These are phyloP conservation scores for Aspergillus haitiensis DNA, from an alignment of 495 filamentous ascomycete genomes.

Conservation along the genomic window DNA sequence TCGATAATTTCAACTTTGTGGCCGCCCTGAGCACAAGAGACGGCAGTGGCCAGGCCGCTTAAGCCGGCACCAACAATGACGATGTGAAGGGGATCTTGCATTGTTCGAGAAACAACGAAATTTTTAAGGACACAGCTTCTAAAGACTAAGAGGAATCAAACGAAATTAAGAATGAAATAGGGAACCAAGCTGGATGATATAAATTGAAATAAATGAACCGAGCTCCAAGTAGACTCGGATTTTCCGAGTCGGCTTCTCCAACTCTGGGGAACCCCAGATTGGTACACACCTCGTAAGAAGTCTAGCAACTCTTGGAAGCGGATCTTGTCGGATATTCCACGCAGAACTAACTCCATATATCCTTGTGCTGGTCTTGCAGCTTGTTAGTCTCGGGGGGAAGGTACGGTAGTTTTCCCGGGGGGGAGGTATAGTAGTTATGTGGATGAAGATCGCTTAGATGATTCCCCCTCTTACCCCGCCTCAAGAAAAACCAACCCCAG, in stretches of 20 bases:
- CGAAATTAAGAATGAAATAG: not conserved
- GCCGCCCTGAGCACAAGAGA: conserved; percentile 57
- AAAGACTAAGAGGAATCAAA: not conserved
- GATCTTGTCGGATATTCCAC: no score
- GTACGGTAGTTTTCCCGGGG: no score
- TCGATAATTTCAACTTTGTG: conserved; percentile 65
- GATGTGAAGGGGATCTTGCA: conserved; percentile 27
- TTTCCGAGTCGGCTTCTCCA: not conserved
- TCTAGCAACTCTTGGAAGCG: no score
- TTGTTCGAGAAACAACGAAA: not conserved
- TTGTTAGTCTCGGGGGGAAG: no score
- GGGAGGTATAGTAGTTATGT: no score
- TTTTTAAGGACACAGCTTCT: not conserved
- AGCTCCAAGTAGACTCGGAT: not conserved
- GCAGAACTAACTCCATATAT: no score
- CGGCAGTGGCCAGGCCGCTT: conserved; percentile 65
- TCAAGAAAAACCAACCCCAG: no score
- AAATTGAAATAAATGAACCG: not conserved
- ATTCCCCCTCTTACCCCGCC: no score
- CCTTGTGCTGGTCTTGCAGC: no score
- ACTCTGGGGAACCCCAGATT: not conserved
- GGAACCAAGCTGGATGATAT: not conserved
- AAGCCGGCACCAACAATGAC: conserved; percentile 48
- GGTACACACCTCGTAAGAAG: no score
- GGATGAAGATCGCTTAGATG: no score